Evolutionary conservation across 2,329 filamentous ascomycete species (phyloP).

Genomic region (Onygena corvina): DNA sequence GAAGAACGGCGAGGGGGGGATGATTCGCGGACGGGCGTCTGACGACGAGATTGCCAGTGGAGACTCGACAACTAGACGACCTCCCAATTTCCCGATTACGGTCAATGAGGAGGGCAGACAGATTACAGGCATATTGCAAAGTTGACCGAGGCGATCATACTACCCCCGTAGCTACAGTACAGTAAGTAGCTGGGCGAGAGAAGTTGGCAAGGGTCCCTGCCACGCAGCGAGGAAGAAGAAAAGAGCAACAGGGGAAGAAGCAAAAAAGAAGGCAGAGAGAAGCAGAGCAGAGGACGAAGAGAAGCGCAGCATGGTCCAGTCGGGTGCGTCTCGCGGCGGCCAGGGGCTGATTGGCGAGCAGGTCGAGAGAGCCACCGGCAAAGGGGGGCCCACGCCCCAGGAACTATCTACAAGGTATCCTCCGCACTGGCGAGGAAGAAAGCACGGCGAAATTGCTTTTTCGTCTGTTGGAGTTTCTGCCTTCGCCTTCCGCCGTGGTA

Average conservation of each 20-base stretch:
- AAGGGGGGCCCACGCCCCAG: background rate
- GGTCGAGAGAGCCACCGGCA: background rate
- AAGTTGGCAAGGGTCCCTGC: no score
- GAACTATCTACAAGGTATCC: constrained; percentile 1
- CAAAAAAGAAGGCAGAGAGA: no score
- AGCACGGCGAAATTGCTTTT: constrained; percentile 2
- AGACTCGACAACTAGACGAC: background rate
- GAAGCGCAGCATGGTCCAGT: background rate
- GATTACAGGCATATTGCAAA: background rate
- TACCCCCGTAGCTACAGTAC: no score
- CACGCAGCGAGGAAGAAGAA: background rate
- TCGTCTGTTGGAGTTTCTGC: background rate
- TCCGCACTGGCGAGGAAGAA: constrained; percentile 1
- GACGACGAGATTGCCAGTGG: background rate
- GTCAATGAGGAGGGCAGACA: no score
- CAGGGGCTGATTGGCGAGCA: background rate
- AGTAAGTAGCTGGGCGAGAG: no score
- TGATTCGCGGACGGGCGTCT: constrained; percentile 6
- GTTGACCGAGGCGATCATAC: background rate
- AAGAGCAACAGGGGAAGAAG: background rate
- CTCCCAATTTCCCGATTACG: no score
- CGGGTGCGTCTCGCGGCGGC: background rate
- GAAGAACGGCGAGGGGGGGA: background rate
- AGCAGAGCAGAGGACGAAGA: no score
- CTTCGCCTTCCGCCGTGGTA: no score